Evolutionary conservation across 768 basidiomycete genomes (phyloP).

Genomic region (Kwoniella europaea): DNA sequence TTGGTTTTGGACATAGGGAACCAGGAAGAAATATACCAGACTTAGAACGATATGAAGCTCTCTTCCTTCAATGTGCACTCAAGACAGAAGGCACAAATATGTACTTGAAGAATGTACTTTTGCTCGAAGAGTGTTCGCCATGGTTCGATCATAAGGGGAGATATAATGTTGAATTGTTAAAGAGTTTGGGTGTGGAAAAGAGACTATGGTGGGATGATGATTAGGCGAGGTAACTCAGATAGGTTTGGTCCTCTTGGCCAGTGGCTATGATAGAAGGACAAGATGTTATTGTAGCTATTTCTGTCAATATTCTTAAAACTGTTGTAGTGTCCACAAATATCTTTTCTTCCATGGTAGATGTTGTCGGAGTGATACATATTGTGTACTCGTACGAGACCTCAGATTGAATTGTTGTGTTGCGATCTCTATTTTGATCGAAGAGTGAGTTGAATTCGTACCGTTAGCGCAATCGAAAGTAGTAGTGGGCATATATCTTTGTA

Average conservation of each 20-base stretch:
- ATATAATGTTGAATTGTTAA: constrained; percentile 12
- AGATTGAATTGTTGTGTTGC: too few relatives aligned
- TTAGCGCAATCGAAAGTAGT: neutral
- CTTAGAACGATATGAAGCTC: constrained; percentile 4
- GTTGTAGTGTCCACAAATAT: too few relatives aligned
- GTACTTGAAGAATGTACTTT: neutral
- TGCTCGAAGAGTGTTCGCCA: constrained; percentile 7
- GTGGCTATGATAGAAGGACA: too few relatives aligned
- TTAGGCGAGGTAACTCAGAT: neutral
- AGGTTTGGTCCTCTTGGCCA: too few relatives aligned
- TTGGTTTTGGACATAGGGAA: constrained; percentile 9
- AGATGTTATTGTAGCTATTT: too few relatives aligned
- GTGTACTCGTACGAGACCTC: too few relatives aligned
- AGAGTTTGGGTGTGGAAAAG: constrained; percentile 6
- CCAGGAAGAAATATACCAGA: constrained; percentile 22
- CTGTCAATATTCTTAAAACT: too few relatives aligned
- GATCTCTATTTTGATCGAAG: too few relatives aligned
- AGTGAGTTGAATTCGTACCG: too few relatives aligned
- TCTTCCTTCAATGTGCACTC: constrained; percentile 8
- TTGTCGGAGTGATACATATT: too few relatives aligned
- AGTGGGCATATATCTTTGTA: neutral
- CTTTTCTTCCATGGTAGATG: too few relatives aligned
- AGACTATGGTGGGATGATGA: constrained; percentile 26
- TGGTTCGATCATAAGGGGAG: constrained; percentile 19
- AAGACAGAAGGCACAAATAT: neutral